Evolutionary conservation across 106 monocot genomes (phyloP).

Genomic region (Amphibolis antarctica): DNA sequence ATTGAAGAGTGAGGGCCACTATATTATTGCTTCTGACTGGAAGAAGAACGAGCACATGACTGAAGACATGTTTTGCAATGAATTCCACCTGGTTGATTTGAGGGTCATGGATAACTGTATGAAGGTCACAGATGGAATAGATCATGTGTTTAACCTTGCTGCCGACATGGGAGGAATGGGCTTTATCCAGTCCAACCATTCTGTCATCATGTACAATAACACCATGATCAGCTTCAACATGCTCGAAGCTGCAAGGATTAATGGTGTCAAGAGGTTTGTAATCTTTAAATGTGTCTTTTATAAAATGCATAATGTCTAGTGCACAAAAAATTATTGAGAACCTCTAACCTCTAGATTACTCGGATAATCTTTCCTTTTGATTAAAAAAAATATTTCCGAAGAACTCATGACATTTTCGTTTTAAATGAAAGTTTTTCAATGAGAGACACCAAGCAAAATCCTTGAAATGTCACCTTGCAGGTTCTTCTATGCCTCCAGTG

Average conservation of each 20-base stretch:
- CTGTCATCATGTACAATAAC: conserved; percentile 94
- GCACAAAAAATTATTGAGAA: too few species aligned
- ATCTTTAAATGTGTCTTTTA: background rate
- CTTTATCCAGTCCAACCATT: conserved; percentile 83
- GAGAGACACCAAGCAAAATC: background rate
- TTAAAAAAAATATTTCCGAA: too few species aligned
- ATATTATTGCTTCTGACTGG: conserved; percentile 92
- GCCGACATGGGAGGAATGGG: conserved; percentile 77
- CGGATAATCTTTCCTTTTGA: too few species aligned
- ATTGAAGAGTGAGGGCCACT: conserved; percentile 83
- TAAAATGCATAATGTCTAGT: too few species aligned
- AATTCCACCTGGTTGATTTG: conserved; percentile 73
- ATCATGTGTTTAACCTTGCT: conserved; percentile 82
- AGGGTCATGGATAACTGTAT: conserved; percentile 93
- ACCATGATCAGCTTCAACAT: conserved; percentile 97
- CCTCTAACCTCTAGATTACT: too few species aligned
- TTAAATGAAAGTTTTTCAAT: background rate
- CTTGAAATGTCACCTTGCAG: conserved; percentile 15
- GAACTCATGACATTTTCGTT: too few species aligned
- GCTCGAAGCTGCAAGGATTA: conserved; percentile 82
- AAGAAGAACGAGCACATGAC: conserved; percentile 98
- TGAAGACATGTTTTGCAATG: conserved; percentile 88
- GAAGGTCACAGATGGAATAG: conserved; percentile 58
- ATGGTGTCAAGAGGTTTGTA: conserved; percentile 72
- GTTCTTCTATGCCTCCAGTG: conserved; percentile 94